phyloP scores from a whole-genome alignment of 176 grass and related monocot genomes.

The Carex littledalei region DNA sequence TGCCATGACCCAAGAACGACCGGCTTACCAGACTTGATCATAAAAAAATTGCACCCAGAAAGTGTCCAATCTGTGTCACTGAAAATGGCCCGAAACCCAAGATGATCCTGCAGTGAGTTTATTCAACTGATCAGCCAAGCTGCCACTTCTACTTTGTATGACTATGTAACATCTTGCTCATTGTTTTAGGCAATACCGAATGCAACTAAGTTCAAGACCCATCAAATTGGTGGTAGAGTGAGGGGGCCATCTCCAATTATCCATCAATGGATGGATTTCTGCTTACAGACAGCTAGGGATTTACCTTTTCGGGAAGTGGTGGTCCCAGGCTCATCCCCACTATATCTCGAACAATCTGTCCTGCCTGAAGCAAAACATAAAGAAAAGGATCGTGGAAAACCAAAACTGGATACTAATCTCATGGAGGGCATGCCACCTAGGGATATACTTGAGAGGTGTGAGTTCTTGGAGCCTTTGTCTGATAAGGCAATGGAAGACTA shows the following conservation, averaged over 20 bases:
- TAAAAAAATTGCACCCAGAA: background rate
- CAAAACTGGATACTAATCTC: constrained; percentile 81
- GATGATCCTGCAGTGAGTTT: background rate
- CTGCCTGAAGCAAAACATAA: constrained; percentile 33
- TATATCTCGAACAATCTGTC: constrained; percentile 33
- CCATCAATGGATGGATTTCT: constrained; percentile 90
- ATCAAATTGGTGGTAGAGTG: constrained; percentile 64
- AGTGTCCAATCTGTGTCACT: background rate
- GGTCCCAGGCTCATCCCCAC: constrained; percentile 65
- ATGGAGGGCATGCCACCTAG: constrained; percentile 48
- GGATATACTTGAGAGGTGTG: constrained; percentile 73
- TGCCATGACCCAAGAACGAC: background rate
- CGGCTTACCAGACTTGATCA: background rate
- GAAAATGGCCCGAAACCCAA: background rate
- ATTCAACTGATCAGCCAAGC: background rate
- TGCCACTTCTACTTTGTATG: background rate
- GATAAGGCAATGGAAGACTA: constrained; percentile 58
- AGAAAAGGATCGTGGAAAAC: constrained; percentile 35
- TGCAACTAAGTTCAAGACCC: constrained; percentile 48
- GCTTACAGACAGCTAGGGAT: constrained; percentile 57
- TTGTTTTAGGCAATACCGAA: constrained; percentile 51
- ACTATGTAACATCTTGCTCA: background rate
- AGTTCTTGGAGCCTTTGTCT: constrained; percentile 79
- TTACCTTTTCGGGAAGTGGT: constrained; percentile 63
- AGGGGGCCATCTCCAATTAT: constrained; percentile 77